Base-by-base conservation (phyloP, 2,329 filamentous ascomycete genomes). In the Penicillium palitans region DNA sequence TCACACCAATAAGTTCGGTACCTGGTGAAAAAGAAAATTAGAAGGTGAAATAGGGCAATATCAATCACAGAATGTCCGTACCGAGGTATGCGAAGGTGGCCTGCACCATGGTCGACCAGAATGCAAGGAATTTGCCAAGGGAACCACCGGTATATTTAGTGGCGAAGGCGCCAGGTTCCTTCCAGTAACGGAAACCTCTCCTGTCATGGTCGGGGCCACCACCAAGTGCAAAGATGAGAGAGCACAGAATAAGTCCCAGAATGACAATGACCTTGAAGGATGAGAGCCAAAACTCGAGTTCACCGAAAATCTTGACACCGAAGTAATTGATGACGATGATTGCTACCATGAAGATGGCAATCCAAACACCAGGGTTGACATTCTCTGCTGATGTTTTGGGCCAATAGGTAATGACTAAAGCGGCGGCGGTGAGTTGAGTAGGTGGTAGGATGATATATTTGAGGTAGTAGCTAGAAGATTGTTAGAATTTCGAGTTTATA, bases 161-260 rank as follows among this genome's bases (percentile, higher is more conserved):
- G 42, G 40, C 52, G 21, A 63, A 61, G 3, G 59, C 55, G 0
- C 61, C 87, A 0, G 88, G 88, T 25, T 75, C 49, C 3, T 66
- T 70, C 76, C 84, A 88, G 68, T 85, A 82, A 17, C 85, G 81
- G 70, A 91, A 91, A 0, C 89, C 89, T 60, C 89, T 89, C 0
- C 82, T 78, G 63, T 91, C 87, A 52, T 84, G 79, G 1, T 84
- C 71, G 0, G 90, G 90, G 65, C 92, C 92, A 3, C 89, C 90
- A 5, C 90, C 90, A 0, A 92, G 78, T 86, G 93, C 92, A 60
- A 87, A 85, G 60, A 95, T 80, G 66, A 95, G 90, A 7, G 90
- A 92, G 75, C 90, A 91, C 61, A 84, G 63, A 63, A 91, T 81
- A 31, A 91, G 79, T 1, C 83, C 85, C 24, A 91, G 72, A 57